A percentile compares a stretch with the other conserved stretches of the same genome.
These are phyloP conservation scores for Trypanosoma brucei DNA, from an alignment of 208 protist genomes.

Conservation along the genomic window DNA sequence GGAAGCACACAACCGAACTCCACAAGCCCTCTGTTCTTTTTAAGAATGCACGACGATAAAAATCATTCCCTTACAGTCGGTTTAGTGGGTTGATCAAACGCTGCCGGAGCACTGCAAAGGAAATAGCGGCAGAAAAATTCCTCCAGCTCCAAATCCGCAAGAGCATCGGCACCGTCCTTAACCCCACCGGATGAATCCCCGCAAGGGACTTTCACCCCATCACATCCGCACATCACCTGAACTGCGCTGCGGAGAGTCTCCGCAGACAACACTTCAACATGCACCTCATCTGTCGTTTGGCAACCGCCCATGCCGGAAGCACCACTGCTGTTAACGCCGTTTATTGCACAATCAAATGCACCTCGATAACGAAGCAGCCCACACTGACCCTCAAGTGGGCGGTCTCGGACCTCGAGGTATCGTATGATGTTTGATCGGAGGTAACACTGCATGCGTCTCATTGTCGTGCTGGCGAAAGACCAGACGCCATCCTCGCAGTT, in stretches of 20 bases:
- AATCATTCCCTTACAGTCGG: background rate
- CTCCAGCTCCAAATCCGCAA: conserved; percentile 5
- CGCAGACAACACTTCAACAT: background rate
- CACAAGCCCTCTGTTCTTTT: too few relatives aligned
- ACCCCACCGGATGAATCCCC: background rate
- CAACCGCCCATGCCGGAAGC: background rate
- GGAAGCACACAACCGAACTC: too few relatives aligned
- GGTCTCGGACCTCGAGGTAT: conserved; percentile 38
- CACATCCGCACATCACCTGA: conserved; percentile 7
- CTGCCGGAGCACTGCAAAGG: conserved; percentile 14
- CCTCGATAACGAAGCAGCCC: conserved; percentile 15
- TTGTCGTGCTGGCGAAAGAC: background rate
- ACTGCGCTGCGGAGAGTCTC: conserved; percentile 5
- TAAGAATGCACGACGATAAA: too few relatives aligned
- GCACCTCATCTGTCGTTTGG: background rate
- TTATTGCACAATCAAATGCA: conserved; percentile 7
- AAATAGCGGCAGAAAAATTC: conserved; percentile 20
- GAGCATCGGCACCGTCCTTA: background rate
- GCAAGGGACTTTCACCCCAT: background rate
- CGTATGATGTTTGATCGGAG: conserved; percentile 26
- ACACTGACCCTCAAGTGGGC: conserved; percentile 22
- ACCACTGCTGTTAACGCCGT: conserved; percentile 12
- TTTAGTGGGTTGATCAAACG: conserved; percentile 18
- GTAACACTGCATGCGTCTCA: conserved; percentile 20
- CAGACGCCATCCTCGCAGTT: background rate